Evolutionary conservation across 345 rosid genomes (phyloP), one percentile per base, ranked within the genome.

Genomic region (Cochlearia excelsa): DNA sequence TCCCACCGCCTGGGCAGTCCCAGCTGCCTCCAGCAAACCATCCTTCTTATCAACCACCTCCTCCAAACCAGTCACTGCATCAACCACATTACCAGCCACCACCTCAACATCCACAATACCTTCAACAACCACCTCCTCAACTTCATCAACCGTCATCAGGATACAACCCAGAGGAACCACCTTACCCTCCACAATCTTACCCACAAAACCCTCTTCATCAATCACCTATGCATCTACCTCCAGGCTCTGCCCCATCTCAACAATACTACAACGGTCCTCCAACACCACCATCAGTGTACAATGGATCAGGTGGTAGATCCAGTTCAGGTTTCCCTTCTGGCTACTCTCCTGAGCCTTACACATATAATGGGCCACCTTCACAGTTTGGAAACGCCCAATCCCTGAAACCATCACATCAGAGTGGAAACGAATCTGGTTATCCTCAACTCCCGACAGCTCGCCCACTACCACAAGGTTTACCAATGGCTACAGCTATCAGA

Each of bases 391-490:
- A 80, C 68, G 59, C 66, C 75, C 70, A 85, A 48, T 45, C 84
- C 3, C 33, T 64, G 79, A 91, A 88, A 73, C 74, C 74, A 40
- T 42, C 80, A 23, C 62, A 81, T 38, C 58, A 74, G 67, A 51
- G 77, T 28, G 80, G 75, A 42, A 51, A 75, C 38, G 71, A 69
- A 51, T 82, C 87, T 42, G 74, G 81, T 46, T 87, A 87, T 55
- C 87, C 86, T 4, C 95, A 87, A 65, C 86, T 91, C 51, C 95
- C 95, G 1, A 79, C 80, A 70, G 96, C 95, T 55, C 95, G 86
- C 39, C 57, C 77, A 37, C 63, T 88, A 47, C 95, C 95, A 6
- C 98, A 85, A 23, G 82, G 84, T 30, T 58, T 86, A 65, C 88
- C 95, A 11, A 68, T 86, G 9, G 84, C 88, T 42, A 68, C 97